phyloP scores from a whole-genome alignment of 192 early-diverging fungal genomes.

The Rhizoclosmatium sp. region DNA sequence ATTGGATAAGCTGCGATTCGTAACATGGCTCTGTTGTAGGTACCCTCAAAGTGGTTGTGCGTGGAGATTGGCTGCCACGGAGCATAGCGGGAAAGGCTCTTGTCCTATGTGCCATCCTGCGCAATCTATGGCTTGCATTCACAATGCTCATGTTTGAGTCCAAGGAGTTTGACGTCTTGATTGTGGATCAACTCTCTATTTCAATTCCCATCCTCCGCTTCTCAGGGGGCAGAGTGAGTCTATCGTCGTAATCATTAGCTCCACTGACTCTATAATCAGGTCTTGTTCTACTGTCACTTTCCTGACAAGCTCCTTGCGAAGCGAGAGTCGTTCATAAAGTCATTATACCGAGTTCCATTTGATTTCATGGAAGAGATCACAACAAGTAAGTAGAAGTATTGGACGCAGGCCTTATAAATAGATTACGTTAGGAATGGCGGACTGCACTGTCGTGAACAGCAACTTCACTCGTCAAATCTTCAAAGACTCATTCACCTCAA shows the following conservation, averaged over 20 bases:
- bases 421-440: constrained; percentile 72
- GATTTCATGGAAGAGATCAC: constrained; percentile 87
- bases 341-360: constrained; percentile 80
- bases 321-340: constrained; percentile 67
- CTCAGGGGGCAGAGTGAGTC: constrained; percentile 62
- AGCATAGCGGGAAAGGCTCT: constrained; percentile 75
- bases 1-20: constrained; percentile 17
- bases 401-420: background rate
- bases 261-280: constrained; percentile 43
- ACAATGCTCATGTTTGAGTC: constrained; percentile 50
- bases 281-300: constrained; percentile 97
- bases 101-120: constrained; percentile 84
- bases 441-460: constrained; percentile 93
- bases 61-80: constrained; percentile 78
- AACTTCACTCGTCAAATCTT: constrained; percentile 84
- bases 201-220: constrained; percentile 82
- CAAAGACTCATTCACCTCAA: constrained; percentile 69
- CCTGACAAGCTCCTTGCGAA: constrained; percentile 85
- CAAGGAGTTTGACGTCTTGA: constrained; percentile 70
- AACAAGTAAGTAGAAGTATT: constrained; percentile 62
- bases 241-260: background rate
- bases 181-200: constrained; percentile 90
- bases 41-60: constrained; percentile 77
- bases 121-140: constrained; percentile 72
- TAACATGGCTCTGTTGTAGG: constrained; percentile 52